phyloP scores from a whole-genome alignment of 2,329 filamentous ascomycete species.

The Penicillium brasilianum region DNA sequence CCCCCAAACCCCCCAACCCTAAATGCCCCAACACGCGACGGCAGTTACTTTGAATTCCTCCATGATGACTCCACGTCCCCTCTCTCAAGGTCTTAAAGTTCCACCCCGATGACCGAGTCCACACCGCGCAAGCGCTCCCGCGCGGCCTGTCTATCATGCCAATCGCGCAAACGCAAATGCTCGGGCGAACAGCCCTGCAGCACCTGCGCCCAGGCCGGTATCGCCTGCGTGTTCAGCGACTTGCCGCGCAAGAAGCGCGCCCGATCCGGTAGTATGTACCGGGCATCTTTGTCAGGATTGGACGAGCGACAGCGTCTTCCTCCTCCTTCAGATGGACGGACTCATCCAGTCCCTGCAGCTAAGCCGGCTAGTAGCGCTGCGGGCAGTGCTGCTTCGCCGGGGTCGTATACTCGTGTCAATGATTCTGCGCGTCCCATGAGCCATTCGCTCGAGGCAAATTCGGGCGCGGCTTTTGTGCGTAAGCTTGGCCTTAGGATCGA shows the following conservation, averaged over 20 bases:
- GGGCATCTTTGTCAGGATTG: conserved; percentile 17
- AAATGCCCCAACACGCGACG: not conserved
- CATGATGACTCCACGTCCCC: not conserved
- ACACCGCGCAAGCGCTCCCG: conserved; percentile 48
- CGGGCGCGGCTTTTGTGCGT: conserved; percentile 61
- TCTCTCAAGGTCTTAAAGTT: not conserved
- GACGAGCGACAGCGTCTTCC: conserved; percentile 16
- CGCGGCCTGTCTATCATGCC: conserved; percentile 57
- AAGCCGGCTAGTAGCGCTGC: conserved; percentile 2
- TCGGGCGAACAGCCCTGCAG: conserved; percentile 59
- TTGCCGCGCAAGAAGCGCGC: conserved; percentile 39
- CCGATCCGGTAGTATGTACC: conserved; percentile 27
- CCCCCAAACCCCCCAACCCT: not conserved
- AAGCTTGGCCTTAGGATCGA: conserved; percentile 60
- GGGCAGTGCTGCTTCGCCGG: conserved; percentile 15
- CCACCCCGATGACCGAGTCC: conserved; percentile 34
- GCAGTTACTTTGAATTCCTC: not conserved
- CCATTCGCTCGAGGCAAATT: conserved; percentile 60
- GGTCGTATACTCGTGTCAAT: conserved; percentile 9
- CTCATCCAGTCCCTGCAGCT: conserved; percentile 3
- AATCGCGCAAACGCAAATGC: conserved; percentile 62
- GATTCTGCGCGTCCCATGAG: conserved; percentile 9
- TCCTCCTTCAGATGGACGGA: conserved; percentile 15
- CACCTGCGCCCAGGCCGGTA: conserved; percentile 60
- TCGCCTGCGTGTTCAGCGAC: conserved; percentile 56